A percentile compares a stretch with the other conserved stretches of the same genome.
These are phyloP conservation scores for Batkoa obscura DNA, from an alignment of 371 early-diverging fungal genomes.

Conservation along the genomic window DNA sequence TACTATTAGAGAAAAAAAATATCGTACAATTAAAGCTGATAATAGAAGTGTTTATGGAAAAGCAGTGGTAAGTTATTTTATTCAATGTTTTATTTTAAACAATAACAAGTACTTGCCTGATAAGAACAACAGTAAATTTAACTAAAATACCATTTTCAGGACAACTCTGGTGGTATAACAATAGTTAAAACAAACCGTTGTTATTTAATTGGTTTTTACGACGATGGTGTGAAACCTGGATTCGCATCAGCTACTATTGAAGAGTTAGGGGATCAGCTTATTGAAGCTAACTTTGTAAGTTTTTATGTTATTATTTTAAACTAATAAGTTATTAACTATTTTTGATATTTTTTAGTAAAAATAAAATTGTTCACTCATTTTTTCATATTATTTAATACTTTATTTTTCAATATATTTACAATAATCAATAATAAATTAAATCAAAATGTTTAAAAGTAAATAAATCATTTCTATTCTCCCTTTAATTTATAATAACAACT, in stretches of 20 bases:
- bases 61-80: background rate
- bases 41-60: slow-evolving; percentile 1
- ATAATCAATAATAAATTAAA: no score
- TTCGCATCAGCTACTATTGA: slow-evolving; percentile 1
- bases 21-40: slow-evolving; percentile 4
- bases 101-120: no score
- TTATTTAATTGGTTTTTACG: background rate
- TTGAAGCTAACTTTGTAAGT: background rate
- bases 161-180: background rate
- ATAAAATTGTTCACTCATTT: no score
- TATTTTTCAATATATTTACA: no score
- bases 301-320: background rate
- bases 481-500: no score
- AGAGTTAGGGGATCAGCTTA: background rate
- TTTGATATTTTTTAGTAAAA: background rate
- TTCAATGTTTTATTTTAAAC: background rate
- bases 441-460: no score
- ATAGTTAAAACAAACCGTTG: slow-evolving; percentile 1
- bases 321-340: no score
- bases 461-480: no score
- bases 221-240: background rate
- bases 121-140: background rate
- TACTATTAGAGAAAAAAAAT: background rate
- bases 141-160: background rate
- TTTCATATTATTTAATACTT: no score